Evolutionary conservation across 2,329 filamentous ascomycete genomes (phyloP).

Genomic region (Drechslerella coelobrocha): DNA sequence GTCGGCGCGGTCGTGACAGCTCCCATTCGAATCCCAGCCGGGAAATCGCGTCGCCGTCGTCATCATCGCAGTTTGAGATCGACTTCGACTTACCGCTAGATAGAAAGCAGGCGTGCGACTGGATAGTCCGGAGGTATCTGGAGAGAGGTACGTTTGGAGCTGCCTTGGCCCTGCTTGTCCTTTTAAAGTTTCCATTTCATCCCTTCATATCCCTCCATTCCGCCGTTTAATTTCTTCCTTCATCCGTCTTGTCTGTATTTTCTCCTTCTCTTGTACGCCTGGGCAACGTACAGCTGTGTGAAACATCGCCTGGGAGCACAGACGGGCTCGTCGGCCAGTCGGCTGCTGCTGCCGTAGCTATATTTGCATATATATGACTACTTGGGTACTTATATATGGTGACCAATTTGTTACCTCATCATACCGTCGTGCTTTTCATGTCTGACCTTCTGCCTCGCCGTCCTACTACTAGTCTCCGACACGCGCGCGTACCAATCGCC

Average conservation of each 20-base stretch:
- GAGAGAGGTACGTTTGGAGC: slow-evolving; percentile 30
- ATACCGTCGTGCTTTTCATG: background rate
- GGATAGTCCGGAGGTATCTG: slow-evolving; percentile 41
- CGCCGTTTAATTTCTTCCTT: background rate
- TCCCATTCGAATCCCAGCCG: background rate
- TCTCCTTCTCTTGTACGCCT: too few species aligned
- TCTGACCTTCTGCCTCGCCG: background rate
- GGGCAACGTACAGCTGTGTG: too few species aligned
- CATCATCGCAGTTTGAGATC: slow-evolving; percentile 32
- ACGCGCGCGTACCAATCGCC: slow-evolving; percentile 45
- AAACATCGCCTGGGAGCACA: background rate
- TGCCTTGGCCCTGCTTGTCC: background rate
- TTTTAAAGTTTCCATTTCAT: background rate
- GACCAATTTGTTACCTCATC: slow-evolving; percentile 12
- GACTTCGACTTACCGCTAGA: slow-evolving; percentile 41
- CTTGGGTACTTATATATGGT: too few species aligned
- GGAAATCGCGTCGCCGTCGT: slow-evolving; percentile 24
- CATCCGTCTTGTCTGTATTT: slow-evolving; percentile 7
- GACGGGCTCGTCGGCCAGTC: background rate
- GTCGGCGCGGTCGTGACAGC: slow-evolving; percentile 6
- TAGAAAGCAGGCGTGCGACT: slow-evolving; percentile 37
- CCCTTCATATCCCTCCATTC: background rate
- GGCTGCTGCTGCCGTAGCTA: background rate
- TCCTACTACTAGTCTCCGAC: slow-evolving; percentile 34
- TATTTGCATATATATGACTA: too few species aligned